Percentiles rank a stretch among this genome's conserved stretches.
These are phyloP conservation scores for Angomonas deanei DNA, from an alignment of 208 protist genomes.

Conservation along the genomic window DNA sequence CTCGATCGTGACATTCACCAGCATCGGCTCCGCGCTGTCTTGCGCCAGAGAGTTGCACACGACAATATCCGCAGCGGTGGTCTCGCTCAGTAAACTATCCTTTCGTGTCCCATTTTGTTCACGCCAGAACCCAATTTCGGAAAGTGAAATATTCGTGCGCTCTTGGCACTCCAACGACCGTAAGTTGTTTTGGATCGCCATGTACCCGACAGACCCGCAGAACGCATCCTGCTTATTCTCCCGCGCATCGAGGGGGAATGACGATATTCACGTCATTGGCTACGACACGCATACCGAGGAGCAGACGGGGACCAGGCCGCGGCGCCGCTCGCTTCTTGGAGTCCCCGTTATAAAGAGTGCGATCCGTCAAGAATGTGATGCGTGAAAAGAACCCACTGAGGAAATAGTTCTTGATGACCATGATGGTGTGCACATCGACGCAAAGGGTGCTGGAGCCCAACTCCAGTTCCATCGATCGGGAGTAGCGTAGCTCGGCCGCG, in stretches of 20 bases:
- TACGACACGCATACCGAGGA: slow-evolving; percentile 68
- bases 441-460: slow-evolving; percentile 53
- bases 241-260: slow-evolving; percentile 66
- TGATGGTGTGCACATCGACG: slow-evolving; percentile 65
- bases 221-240: slow-evolving; percentile 26
- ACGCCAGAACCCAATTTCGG: slow-evolving; percentile 50
- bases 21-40: slow-evolving; percentile 36
- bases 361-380: slow-evolving; percentile 33
- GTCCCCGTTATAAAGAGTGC: slow-evolving; percentile 74
- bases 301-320: slow-evolving; percentile 39
- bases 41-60: slow-evolving; percentile 51
- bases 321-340: slow-evolving; percentile 28
- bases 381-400: slow-evolving; percentile 58
- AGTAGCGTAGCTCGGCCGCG: slow-evolving; percentile 70
- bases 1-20: slow-evolving; percentile 45
- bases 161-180: slow-evolving; percentile 45
- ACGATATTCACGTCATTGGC: slow-evolving; percentile 50
- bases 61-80: slow-evolving; percentile 44
- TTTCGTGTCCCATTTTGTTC: neutral
- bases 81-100: slow-evolving; percentile 35
- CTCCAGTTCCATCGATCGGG: slow-evolving; percentile 57
- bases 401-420: slow-evolving; percentile 74
- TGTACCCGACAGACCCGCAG: slow-evolving; percentile 39
- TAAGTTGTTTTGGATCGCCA: slow-evolving; percentile 65
- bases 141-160: slow-evolving; percentile 60